Evolutionary conservation across 2,329 filamentous ascomycete genomes (phyloP), one percentile per base, ranked within the genome.

Genomic region (Mycosphaerelloides madeirae): DNA sequence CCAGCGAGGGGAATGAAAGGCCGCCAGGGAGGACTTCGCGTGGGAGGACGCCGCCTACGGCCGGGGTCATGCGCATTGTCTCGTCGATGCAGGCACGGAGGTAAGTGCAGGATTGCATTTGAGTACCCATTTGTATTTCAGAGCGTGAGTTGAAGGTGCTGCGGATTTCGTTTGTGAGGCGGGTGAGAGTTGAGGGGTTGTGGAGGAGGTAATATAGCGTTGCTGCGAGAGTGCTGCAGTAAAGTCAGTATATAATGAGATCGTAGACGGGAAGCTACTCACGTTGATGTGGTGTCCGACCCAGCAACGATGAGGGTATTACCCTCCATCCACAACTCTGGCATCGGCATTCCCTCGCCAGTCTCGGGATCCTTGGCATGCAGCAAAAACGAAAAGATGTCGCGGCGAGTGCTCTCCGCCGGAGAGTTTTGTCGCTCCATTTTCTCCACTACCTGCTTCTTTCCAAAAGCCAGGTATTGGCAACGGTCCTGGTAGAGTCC

Each of bases 231-330:
- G 53, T 56, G 31, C 50, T 53, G 29, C 2, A 19, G 15, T 15
- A 6, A 6, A n/a, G 33, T 22, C 20, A 34, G 31, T 34, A 31
- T 35, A 20, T 42, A 34, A 25, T 19, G 22, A 20, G 22, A 15
- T 14, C 20, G 19, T 14, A 14, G 29, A 29, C 29, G 22, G 3
- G 15, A 19, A 28, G 14, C 11, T 59, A 19, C 68, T 64, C 41
- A 53, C 6, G 68, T 71, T 2, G 68, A 69, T 2, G 68, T 69
- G 3, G 70, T 72, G 44, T 73, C 70, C 1, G 37, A 56, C 46
- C 66, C 73, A 12, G 73, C 73, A 32, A 74, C 71, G 47, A 76
- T 75, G 18, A 76, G 54, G 2, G 72, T 60, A 41, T 73, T 70
- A 29, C 68, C 72, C 52, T 77, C 74, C 49, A 67, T 69, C 65